Percentiles rank a stretch among this genome's conserved stretches.
phyloP scores from a whole-genome alignment of 2,329 filamentous ascomycete genomes.

The Eutypa lata region DNA sequence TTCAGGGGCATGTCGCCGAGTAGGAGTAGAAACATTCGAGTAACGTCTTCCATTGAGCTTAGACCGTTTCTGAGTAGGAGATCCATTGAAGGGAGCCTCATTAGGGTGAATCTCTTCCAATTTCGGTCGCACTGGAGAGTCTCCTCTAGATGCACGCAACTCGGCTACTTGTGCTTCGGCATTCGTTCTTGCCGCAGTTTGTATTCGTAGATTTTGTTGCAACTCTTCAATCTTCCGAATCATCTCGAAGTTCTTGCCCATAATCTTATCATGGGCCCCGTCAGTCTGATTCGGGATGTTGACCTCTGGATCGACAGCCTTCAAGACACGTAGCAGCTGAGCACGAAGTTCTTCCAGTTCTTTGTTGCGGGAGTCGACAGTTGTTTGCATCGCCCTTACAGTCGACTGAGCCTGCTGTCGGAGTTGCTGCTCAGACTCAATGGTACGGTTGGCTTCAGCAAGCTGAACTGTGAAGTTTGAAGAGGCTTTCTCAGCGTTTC shows the following conservation, averaged over 20 bases:
- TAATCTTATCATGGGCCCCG: constrained; percentile 58
- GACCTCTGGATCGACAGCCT: constrained; percentile 77
- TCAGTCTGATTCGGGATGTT: constrained; percentile 61
- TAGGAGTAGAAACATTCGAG: constrained; percentile 76
- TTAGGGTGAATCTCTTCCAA: constrained; percentile 87
- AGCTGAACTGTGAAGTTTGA: constrained; percentile 79
- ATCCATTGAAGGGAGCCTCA: constrained; percentile 70
- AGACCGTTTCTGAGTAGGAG: constrained; percentile 65
- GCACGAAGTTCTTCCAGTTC: constrained; percentile 78
- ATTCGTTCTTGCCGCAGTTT: constrained; percentile 74
- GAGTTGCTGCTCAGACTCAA: constrained; percentile 87
- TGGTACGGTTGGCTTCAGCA: constrained; percentile 81
- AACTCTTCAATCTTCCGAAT: constrained; percentile 82
- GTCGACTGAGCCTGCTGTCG: constrained; percentile 83
- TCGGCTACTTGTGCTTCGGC: constrained; percentile 82
- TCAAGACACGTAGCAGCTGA: constrained; percentile 79
- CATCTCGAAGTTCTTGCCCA: constrained; percentile 75
- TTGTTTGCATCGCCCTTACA: constrained; percentile 73
- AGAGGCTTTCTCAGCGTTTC: constrained; percentile 84
- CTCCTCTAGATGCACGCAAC: constrained; percentile 69
- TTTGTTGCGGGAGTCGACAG: constrained; percentile 74
- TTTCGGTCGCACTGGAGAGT: constrained; percentile 68
- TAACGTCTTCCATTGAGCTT: constrained; percentile 56
- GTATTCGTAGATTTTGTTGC: constrained; percentile 83
- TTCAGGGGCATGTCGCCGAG: constrained; percentile 65